These are phyloP conservation scores for Colletotrichum tamarilloi DNA, from an alignment of 2,329 filamentous ascomycete genomes.

Conservation along the genomic window DNA sequence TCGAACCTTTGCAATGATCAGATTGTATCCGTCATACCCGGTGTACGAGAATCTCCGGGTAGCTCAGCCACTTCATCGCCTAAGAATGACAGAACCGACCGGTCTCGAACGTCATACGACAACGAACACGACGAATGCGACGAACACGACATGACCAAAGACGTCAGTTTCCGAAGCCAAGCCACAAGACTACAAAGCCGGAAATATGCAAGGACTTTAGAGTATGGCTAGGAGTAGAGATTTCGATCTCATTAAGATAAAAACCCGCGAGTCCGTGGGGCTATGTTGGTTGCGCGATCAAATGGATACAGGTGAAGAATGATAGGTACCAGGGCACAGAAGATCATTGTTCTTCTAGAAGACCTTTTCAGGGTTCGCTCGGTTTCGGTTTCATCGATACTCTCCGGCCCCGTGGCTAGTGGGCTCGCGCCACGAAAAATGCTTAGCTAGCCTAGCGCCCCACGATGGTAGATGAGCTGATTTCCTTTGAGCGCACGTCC, in stretches of 20 bases:
- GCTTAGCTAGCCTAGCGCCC: background rate
- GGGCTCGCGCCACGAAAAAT: background rate
- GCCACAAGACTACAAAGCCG: no score
- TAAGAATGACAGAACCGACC: no score
- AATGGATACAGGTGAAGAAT: background rate
- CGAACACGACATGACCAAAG: background rate
- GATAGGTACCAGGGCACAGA: background rate
- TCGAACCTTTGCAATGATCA: no score
- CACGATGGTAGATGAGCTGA: background rate
- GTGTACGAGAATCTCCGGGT: no score
- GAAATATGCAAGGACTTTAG: background rate
- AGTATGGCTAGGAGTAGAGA: background rate
- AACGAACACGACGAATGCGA: no score
- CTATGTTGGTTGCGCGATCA: background rate
- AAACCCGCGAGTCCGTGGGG: background rate
- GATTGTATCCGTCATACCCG: no score
- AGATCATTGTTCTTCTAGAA: conserved; percentile 18
- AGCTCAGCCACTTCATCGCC: background rate
- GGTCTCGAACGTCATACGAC: no score
- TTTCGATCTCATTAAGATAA: background rate
- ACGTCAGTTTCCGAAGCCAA: background rate
- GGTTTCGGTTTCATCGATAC: conserved; percentile 17
- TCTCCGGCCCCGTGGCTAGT: background rate
- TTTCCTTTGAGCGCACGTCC: background rate
- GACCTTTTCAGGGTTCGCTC: background rate